Conservation (phyloP, 768 basidiomycete genomes). For the Piloderma croceum region DNA sequence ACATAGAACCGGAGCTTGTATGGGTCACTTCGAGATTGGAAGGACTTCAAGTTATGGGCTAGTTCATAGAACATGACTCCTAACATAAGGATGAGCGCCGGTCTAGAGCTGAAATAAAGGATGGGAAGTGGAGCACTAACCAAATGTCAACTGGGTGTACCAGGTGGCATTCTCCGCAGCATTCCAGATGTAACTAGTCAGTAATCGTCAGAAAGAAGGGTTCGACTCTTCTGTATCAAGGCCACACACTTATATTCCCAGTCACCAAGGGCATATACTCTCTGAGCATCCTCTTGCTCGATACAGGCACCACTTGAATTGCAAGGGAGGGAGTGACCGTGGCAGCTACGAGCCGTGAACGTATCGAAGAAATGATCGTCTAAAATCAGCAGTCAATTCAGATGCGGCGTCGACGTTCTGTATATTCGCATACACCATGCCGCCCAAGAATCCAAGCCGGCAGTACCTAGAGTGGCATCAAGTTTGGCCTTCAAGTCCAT, state of each 20-base stretch:
- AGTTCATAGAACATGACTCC: conserved; percentile 44
- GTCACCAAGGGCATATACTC: conserved; percentile 24
- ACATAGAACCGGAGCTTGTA: conserved; percentile 38
- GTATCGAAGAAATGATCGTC: conserved; percentile 50
- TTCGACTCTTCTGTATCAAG: conserved; percentile 26
- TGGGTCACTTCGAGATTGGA: conserved; percentile 27
- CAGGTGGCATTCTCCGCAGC: conserved; percentile 36
- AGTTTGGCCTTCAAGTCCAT: conserved; percentile 33
- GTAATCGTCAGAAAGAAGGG: neutral
- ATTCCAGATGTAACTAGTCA: conserved; percentile 44
- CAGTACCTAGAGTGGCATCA: conserved; percentile 35
- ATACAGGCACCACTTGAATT: conserved; percentile 38
- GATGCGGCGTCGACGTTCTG: neutral
- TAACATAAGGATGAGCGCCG: conserved; percentile 8
- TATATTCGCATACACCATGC: conserved; percentile 35
- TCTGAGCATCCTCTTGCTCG: conserved; percentile 29
- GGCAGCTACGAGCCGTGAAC: conserved; percentile 44
- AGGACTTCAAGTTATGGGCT: conserved; percentile 32
- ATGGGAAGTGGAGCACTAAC: conserved; percentile 16
- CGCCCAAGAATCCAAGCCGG: conserved; percentile 35
- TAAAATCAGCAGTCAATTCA: conserved; percentile 7
- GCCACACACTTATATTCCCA: conserved; percentile 32
- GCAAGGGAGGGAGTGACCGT: conserved; percentile 40
- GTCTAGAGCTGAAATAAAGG: neutral
- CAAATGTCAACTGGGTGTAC: conserved; percentile 42